Conservation (phyloP, 345 rosid species). For the Salix brachista region DNA sequence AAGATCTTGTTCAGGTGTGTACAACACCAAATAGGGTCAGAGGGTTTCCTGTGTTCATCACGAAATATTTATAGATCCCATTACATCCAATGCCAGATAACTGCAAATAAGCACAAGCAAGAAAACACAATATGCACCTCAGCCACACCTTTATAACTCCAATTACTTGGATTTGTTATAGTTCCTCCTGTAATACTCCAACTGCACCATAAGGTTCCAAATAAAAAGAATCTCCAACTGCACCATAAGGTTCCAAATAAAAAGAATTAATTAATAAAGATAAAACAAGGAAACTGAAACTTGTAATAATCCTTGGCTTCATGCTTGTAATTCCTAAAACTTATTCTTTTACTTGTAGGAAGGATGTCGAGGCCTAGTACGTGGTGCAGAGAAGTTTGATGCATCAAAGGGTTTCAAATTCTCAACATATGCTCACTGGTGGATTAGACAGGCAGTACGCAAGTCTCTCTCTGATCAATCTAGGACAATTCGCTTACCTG, state of each 20-base stretch:
- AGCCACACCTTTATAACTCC: neutral
- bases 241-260: neutral
- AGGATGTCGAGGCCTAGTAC: constrained; percentile 91
- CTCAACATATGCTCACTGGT: constrained; percentile 98
- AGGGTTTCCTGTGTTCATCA: neutral
- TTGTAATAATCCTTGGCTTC: neutral
- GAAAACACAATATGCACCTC: neutral
- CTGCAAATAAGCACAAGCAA: neutral
- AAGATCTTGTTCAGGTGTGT: constrained; percentile 92
- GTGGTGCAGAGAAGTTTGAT: constrained; percentile 92
- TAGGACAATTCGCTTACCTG: constrained; percentile 82
- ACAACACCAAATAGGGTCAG: neutral
- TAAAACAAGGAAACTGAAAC: neutral
- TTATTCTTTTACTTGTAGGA: constrained; percentile 43
- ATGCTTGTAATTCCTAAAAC: constrained; percentile 9
- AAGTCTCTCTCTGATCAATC: constrained; percentile 84
- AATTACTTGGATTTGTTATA: neutral
- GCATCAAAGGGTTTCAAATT: constrained; percentile 93
- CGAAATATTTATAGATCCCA: neutral
- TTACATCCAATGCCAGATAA: neutral
- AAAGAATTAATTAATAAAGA: neutral
- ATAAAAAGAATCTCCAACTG: neutral
- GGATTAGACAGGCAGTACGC: constrained; percentile 92
- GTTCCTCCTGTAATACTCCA: neutral
- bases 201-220: neutral